Percentiles rank a stretch among this genome's conserved stretches.
Conservation (phyloP, 108 stramenopile genomes). For the Poteriospumella lacustris region DNA sequence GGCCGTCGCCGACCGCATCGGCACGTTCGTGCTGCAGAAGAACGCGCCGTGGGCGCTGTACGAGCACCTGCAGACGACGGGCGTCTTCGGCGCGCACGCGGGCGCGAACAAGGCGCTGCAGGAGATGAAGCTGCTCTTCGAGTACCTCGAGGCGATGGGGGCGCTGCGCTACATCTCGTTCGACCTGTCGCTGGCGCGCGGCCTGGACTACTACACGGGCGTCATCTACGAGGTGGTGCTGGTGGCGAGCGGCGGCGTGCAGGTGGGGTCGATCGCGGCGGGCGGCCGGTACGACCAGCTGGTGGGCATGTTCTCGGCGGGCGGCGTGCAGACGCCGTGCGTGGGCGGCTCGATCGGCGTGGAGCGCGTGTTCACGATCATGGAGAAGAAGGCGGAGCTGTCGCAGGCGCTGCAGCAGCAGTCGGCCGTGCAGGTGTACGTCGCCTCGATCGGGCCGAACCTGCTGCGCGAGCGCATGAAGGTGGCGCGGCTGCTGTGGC, state of each 20-base stretch:
- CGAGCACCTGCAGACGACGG: slow-evolving; percentile 53
- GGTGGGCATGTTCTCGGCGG: slow-evolving; percentile 81
- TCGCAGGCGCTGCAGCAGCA: slow-evolving; percentile 33
- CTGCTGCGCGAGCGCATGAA: slow-evolving; percentile 67
- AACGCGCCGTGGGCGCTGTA: slow-evolving; percentile 65
- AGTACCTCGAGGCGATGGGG: slow-evolving; percentile 77
- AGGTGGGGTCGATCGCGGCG: slow-evolving; percentile 83
- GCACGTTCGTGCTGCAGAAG: slow-evolving; percentile 68
- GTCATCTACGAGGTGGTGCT: slow-evolving; percentile 85
- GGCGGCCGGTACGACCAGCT: slow-evolving; percentile 84
- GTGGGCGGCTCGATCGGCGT: slow-evolving; percentile 84
- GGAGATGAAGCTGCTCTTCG: slow-evolving; percentile 73
- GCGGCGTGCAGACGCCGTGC: slow-evolving; percentile 72
- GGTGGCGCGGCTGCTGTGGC: slow-evolving; percentile 70
- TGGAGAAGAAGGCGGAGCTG: slow-evolving; percentile 58
- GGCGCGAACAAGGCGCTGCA: slow-evolving; percentile 60
- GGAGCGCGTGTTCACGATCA: slow-evolving; percentile 82
- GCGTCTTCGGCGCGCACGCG: slow-evolving; percentile 62
- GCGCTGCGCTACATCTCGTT: slow-evolving; percentile 63
- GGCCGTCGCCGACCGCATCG: slow-evolving; percentile 74
- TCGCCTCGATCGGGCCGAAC: slow-evolving; percentile 64
- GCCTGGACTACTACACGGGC: slow-evolving; percentile 88
- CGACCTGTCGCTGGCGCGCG: slow-evolving; percentile 77
- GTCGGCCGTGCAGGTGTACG: slow-evolving; percentile 52
- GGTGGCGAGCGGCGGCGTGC: slow-evolving; percentile 52